Evolutionary conservation across 768 basidiomycete genomes (phyloP), one percentile per base, ranked within the genome.

Genomic region (Amanita pseudoporphyria): DNA sequence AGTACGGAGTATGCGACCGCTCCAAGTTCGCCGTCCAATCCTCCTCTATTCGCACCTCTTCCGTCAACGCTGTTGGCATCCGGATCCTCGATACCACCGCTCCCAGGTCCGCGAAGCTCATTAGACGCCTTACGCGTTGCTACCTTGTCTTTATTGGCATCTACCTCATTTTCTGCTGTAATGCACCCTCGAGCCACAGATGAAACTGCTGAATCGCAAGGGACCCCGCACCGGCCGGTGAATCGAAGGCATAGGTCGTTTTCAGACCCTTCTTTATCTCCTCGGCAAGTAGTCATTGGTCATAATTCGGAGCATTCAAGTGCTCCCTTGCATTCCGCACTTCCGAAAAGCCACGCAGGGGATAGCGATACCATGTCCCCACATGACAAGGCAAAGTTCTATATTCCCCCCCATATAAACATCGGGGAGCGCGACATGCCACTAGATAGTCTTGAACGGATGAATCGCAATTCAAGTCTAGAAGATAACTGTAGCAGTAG

Each of bases 1-100:
- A 36, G 39, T 5, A 33, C 38, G 13, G 39, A 31, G 16, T 35
- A 51, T 41, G 56, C 53, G 21, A 59, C 61, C 3, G 60, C 62
- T 14, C 55, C 57, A 13, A 54, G 52, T 16, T 55, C 63, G 16
- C 58, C 60, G 46, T 60, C 59, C 12, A 26, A 37, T n/a, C 45
- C 52, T 36, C 56, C 55, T 14, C 30, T 48, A 33, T 47, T 53
- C 9, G 57, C 58, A 19, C 55, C 61, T 21, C 53, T 60, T 35
- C 55, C 64, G 31, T 63, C 73, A 3, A 77, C 78, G 38, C 77
- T 71, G 43, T 79, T 79, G 78, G 76, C 72, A 37, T 73, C 78
- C 12, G 77, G 74, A 9, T 79, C 77, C 22, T 78, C 78, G 22
- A 79, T 79, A 9, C 78, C 79, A 32, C 77, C 77, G 18, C 64